These are phyloP conservation scores for Podospora comata DNA, from an alignment of 495 filamentous ascomycete species.

Conservation along the genomic window DNA sequence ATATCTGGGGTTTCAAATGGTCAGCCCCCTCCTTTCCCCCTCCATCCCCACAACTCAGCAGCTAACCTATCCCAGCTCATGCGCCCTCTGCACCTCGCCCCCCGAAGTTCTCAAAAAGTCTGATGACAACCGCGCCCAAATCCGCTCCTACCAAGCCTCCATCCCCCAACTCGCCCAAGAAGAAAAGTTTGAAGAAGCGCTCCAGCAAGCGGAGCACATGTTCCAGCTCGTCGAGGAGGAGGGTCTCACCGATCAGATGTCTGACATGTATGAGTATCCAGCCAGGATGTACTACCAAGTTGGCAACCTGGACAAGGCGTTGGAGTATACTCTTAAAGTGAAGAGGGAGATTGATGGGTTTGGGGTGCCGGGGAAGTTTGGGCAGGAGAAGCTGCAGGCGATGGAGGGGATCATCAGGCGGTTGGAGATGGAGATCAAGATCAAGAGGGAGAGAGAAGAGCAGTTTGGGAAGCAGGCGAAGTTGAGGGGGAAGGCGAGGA, in stretches of 20 bases:
- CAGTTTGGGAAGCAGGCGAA: neutral
- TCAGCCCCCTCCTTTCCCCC: neutral
- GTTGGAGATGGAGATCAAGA: conserved; percentile 17
- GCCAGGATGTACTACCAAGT: conserved; percentile 34
- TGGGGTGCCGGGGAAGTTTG: conserved; percentile 37
- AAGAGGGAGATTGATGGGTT: conserved; percentile 24
- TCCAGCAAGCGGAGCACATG: conserved; percentile 26
- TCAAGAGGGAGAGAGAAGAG: conserved; percentile 5
- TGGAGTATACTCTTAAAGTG: conserved; percentile 26
- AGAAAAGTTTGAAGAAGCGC: conserved; percentile 27
- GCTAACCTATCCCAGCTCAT: conserved; percentile 21
- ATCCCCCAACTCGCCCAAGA: conserved; percentile 27
- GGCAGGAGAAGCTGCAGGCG: conserved; percentile 10
- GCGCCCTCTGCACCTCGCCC: conserved; percentile 29
- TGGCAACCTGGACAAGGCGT: conserved; percentile 30
- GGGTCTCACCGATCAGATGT: conserved; percentile 28
- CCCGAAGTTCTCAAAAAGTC: conserved; percentile 20
- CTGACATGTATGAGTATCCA: conserved; percentile 34
- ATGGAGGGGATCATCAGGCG: conserved; percentile 10
- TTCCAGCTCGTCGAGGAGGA: conserved; percentile 30
- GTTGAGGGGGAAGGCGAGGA: neutral
- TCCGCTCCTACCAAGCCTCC: conserved; percentile 26
- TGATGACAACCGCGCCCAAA: conserved; percentile 21
- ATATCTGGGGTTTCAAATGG: conserved; percentile 36
- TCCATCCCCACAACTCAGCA: no score